Evolutionary conservation across 768 basidiomycete species (phyloP).

Genomic region (Gloeopeniophorella convolvens): DNA sequence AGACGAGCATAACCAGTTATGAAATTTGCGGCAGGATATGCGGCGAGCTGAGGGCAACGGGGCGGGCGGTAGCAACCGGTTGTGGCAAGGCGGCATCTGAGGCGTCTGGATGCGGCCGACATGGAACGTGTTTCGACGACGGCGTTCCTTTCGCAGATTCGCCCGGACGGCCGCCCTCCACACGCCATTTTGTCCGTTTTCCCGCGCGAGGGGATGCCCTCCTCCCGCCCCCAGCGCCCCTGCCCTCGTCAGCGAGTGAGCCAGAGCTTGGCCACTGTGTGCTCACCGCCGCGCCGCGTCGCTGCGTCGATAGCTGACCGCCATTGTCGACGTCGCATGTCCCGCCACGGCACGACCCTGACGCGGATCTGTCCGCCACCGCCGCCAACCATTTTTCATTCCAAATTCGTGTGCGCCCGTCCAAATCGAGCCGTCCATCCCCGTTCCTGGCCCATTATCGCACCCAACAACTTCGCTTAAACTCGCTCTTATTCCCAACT

Average conservation of each 20-base stretch:
- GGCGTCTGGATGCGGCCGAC: constrained; percentile 54
- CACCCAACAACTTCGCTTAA: neutral
- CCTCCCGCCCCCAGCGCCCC: too few relatives aligned
- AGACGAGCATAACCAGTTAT: constrained; percentile 27
- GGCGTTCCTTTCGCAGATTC: constrained; percentile 34
- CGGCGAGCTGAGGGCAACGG: constrained; percentile 42
- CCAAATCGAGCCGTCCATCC: too few relatives aligned
- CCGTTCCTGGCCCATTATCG: constrained; percentile 16
- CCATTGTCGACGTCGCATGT: constrained; percentile 3
- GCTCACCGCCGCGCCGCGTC: neutral
- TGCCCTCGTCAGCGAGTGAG: too few relatives aligned
- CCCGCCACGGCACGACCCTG: constrained; percentile 9
- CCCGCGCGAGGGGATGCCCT: too few relatives aligned
- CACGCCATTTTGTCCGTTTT: too few relatives aligned
- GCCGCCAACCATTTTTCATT: too few relatives aligned
- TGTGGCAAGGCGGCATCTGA: constrained; percentile 45
- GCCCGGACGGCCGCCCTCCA: constrained; percentile 18
- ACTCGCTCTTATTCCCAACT: constrained; percentile 5
- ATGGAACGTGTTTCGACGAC: constrained; percentile 75
- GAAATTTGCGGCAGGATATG: constrained; percentile 38
- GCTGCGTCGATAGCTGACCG: neutral
- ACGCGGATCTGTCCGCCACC: too few relatives aligned
- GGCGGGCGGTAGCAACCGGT: constrained; percentile 47
- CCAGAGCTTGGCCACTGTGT: neutral
- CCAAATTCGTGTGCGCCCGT: too few relatives aligned